Conservation (phyloP, 164 flowering plant genomes). For the Sextonia rubra region DNA sequence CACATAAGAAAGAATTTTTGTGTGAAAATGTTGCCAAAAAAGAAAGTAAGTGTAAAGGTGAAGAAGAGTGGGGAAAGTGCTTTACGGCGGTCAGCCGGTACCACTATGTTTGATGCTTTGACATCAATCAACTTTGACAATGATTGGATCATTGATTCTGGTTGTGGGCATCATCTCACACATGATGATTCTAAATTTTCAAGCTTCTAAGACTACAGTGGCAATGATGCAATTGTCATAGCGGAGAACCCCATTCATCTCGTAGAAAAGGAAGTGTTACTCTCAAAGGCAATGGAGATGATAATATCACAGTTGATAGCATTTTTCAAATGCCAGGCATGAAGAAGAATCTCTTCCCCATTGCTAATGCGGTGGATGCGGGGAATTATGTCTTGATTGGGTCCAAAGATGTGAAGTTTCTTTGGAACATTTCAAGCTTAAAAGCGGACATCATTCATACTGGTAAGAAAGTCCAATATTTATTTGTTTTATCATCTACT, state of each 20-base stretch:
- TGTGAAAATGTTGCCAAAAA: neutral
- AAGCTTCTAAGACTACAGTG: neutral
- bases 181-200: neutral
- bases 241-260: neutral
- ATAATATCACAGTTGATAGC: slow-evolving; percentile 4
- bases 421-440: neutral
- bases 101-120: neutral
- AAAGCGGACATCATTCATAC: too few species aligned
- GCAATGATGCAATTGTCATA: neutral
- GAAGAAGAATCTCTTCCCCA: slow-evolving; percentile 7
- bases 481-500: too few species aligned
- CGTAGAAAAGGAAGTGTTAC: neutral
- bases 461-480: too few species aligned
- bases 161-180: slow-evolving; percentile 4
- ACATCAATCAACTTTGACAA: neutral
- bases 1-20: too few species aligned
- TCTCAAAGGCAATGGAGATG: neutral
- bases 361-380: slow-evolving; percentile 2
- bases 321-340: slow-evolving; percentile 5
- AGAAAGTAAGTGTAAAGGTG: neutral
- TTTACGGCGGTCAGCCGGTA: neutral
- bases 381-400: slow-evolving; percentile 5
- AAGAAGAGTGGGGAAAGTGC: slow-evolving; percentile 1
- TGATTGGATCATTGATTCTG: neutral
- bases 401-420: slow-evolving; percentile 9